Evolutionary conservation across 306 rosid genomes (phyloP).

Genomic region (Senna tora): DNA sequence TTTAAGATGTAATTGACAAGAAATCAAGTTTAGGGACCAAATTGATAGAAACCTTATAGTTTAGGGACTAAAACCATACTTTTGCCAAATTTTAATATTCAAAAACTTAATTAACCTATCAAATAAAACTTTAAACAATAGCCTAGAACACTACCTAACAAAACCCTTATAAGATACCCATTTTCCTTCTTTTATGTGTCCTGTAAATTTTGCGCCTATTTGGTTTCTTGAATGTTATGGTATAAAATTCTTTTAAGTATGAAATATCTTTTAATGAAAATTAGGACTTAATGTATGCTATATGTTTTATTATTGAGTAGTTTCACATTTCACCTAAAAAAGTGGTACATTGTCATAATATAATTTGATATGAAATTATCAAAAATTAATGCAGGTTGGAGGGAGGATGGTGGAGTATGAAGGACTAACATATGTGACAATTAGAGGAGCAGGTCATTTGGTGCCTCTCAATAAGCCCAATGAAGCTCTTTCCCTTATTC

Average conservation of each 20-base stretch:
- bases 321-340: background rate
- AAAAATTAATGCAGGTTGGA: conserved; percentile 48
- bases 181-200: background rate
- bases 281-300: background rate
- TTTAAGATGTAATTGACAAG: too few relatives aligned
- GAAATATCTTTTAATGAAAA: background rate
- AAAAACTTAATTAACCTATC: too few relatives aligned
- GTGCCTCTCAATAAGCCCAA: conserved; percentile 58
- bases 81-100: too few relatives aligned
- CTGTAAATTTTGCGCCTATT: background rate
- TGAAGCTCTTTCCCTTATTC: conserved; percentile 53
- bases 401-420: conserved; percentile 64
- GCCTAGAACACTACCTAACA: too few relatives aligned
- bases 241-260: too few relatives aligned
- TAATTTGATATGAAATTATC: background rate
- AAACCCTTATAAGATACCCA: background rate
- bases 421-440: conserved; percentile 57
- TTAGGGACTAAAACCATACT: too few relatives aligned
- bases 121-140: too few relatives aligned
- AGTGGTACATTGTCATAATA: too few relatives aligned
- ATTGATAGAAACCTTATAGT: too few relatives aligned
- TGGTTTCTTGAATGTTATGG: background rate
- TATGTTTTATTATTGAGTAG: background rate
- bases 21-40: too few relatives aligned
- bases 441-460: conserved; percentile 68